These are phyloP conservation scores for Oryza rufipogon DNA, from an alignment of 176 grass and related monocot genomes.

Conservation along the genomic window DNA sequence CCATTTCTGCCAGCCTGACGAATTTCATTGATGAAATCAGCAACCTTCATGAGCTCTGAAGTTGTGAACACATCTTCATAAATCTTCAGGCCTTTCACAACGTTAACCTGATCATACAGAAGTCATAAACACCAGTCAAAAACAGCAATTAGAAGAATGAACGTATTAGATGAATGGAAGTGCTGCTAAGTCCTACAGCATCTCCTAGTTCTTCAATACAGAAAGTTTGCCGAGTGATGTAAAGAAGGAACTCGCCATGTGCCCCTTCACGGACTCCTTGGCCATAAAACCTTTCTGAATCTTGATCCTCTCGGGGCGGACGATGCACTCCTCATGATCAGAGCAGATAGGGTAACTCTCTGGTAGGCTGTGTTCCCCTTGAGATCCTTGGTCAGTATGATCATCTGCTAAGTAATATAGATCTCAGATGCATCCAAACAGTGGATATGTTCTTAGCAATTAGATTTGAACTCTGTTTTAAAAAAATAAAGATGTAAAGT, in stretches of 20 bases:
- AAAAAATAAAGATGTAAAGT: not conserved
- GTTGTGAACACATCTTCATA: constrained; percentile 91
- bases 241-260: constrained; percentile 91
- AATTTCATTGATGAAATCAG: constrained; percentile 83
- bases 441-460: constrained; percentile 19
- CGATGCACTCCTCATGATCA: constrained; percentile 69
- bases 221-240: constrained; percentile 66
- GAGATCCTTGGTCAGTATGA: constrained; percentile 75
- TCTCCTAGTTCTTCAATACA: constrained; percentile 67
- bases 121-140: constrained; percentile 40
- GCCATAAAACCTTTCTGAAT: constrained; percentile 97
- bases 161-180: constrained; percentile 20
- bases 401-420: constrained; percentile 63
- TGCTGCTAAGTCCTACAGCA: constrained; percentile 76
- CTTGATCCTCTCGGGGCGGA: constrained; percentile 84
- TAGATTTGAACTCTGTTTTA: constrained; percentile 2
- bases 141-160: not conserved
- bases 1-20: constrained; percentile 89
- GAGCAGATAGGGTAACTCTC: constrained; percentile 72
- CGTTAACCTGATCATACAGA: constrained; percentile 78
- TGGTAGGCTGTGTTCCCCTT: constrained; percentile 67
- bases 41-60: constrained; percentile 78
- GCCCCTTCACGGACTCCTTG: constrained; percentile 95
- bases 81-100: constrained; percentile 94
- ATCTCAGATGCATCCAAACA: constrained; percentile 50